phyloP scores from a whole-genome alignment of 2,329 filamentous ascomycete genomes.

The Trichoderma afroharzianum region DNA sequence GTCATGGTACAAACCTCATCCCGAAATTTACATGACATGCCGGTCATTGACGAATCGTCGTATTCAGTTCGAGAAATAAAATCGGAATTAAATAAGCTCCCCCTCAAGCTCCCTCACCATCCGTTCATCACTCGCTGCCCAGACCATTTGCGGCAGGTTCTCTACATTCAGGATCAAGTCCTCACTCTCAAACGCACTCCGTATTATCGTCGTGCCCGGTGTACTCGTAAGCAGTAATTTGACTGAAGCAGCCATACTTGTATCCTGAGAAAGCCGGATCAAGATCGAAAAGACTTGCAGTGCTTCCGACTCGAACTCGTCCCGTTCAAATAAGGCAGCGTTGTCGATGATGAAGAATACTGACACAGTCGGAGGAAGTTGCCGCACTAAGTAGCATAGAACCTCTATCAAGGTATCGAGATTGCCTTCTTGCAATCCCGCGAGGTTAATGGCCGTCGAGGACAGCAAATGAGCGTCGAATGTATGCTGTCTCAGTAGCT shows the following conservation, averaged over 20 bases:
- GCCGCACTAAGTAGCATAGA: not conserved
- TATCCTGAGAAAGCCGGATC: not conserved
- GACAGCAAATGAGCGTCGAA: conserved; percentile 8
- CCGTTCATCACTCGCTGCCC: conserved; percentile 12
- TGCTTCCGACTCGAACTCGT: not conserved
- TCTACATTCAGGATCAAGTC: conserved; percentile 20
- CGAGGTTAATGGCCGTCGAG: not conserved
- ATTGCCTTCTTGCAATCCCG: not conserved
- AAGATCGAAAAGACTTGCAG: not conserved
- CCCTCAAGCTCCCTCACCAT: not conserved
- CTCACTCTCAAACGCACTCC: conserved; percentile 18
- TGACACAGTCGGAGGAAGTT: not conserved
- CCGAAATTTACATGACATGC: no score
- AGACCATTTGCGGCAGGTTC: conserved; percentile 10
- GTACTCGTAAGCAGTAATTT: conserved; percentile 22
- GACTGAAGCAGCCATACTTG: not conserved
- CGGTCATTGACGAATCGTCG: not conserved
- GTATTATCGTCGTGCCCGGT: conserved; percentile 5
- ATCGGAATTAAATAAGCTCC: not conserved
- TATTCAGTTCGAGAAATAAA: no score
- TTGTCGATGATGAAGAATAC: not conserved
- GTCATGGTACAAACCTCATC: not conserved
- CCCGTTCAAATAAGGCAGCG: not conserved
- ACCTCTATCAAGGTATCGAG: not conserved
- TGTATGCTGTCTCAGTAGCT: conserved; percentile 13